Evolutionary conservation across 805 yeast species (phyloP), one percentile per base, ranked within the genome.

Genomic region (Komagataella pastoris): DNA sequence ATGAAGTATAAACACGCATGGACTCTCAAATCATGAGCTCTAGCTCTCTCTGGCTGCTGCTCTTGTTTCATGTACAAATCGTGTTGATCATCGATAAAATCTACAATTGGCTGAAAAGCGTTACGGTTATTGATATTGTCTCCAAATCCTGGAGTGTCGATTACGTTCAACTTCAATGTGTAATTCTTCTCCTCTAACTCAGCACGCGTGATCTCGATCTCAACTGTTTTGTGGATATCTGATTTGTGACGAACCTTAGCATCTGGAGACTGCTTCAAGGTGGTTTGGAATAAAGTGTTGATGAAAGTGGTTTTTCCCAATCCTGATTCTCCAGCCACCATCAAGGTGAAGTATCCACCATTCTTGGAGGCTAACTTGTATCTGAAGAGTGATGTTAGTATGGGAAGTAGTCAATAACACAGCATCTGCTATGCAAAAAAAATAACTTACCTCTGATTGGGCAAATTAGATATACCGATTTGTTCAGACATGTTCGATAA

Each of bases 91-190:
- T 89, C 96, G 56, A 90, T 80, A 66, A 88, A 90, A 65, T 88
- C 95, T 54, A 85, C 74, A 58, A 88, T 77, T 44, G 96, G 88
- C 54, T 82, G 83, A 95, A 96, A 88, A 47, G 93, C 76, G 64
- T 85, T 83, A 61, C 76, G 77, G 69, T 89, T 90, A 71, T 89
- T 85, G 57, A 88, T 85, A 65, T 84, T 85, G 64, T 88, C 95
- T 54, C 97, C 97, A 65, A 88, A 88, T 1, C 97, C 97, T 7
- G 96, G 96, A 1, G 97, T 88, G 67, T 89, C 97, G 59, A 90
- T 81, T 53, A 90, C 75, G 58, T 88, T 88, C 56, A 90, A 77
- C 55, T 84, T 76, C 58, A 87, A 76, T 57, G 74, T 76, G 68
- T 90, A 86, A 63, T 85, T 87, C 66, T 86, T 83, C 64, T 90